Evolutionary conservation across 1,139 yeast genomes (phyloP), one percentile per base, ranked within the genome.

Genomic region (Pichia terricola): DNA sequence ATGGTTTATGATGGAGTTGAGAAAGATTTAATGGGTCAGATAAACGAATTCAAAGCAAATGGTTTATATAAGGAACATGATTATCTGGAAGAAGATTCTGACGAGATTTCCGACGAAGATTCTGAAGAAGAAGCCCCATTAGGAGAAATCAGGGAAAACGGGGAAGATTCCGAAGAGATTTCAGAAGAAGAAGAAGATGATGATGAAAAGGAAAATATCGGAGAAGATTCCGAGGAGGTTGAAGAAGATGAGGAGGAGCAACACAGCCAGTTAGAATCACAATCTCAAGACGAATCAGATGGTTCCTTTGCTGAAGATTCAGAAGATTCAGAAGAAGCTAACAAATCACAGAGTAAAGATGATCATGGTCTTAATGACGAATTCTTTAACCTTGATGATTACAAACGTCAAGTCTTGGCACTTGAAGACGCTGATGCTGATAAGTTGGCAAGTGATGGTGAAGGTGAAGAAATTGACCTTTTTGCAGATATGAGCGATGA

Each of bases 331-430:
- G 60, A 53, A 6, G 62, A 54, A 7, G 54, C 49, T 1, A 61
- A 51, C 33, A 40, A 48, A 34, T 45, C 46, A 33, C 55, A 60
- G 5, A n/a, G 7, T 5, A 26, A 34, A 47, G 82, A 78, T 54
- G 73, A 65, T 2, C 75, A 72, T 55, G 95, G 89, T 3, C 70
- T 88, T 39, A 85, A 89, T 57, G 95, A 87, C 57, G 86, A 79
- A 8, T 82, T 89, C 53, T 91, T 91, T 60, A 80, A 87, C 49
- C 77, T 91, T 36, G 95, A 87, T 52, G 84, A 82, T 40, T 89
- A 85, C 66, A 85, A 88, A 62, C 79, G 77, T 58, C 95, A 88
- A 60, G 79, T 87, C 5, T 62, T 85, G 40, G 86, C 79, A 3
- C 72, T 81, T 56, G 96, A 87, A 57, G 65, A 73, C 34, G 39